These are phyloP conservation scores for Diutina scorzettiae DNA, from an alignment of 1,139 yeast species.

Conservation along the genomic window DNA sequence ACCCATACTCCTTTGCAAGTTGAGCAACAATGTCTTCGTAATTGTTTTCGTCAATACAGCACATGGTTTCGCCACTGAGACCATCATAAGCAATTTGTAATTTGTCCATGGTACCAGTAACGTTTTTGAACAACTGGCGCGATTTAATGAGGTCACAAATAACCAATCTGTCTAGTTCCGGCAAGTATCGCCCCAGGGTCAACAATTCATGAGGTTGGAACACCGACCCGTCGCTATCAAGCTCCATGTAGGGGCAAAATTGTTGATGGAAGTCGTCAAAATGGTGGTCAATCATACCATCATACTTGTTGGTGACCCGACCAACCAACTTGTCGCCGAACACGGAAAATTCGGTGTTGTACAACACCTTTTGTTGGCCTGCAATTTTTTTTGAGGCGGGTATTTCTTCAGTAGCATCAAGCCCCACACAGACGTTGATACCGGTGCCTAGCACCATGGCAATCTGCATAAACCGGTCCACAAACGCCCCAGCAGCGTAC, in stretches of 20 bases:
- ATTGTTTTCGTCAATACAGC: conserved; percentile 24
- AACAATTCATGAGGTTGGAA: conserved; percentile 46
- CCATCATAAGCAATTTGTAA: conserved; percentile 21
- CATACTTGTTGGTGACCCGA: conserved; percentile 25
- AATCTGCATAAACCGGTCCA: conserved; percentile 24
- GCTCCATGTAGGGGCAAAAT: conserved; percentile 24
- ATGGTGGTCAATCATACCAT: conserved; percentile 23
- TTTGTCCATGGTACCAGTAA: background rate
- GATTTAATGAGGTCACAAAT: conserved; percentile 21
- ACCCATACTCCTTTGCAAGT: conserved; percentile 15
- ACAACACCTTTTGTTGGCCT: conserved; percentile 15
- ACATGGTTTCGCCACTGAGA: conserved; percentile 27
- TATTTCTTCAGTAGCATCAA: conserved; percentile 13
- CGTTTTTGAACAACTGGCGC: background rate
- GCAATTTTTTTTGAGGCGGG: conserved; percentile 17
- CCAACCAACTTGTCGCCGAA: conserved; percentile 25
- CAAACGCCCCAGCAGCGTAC: conserved; percentile 32
- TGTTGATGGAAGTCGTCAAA: conserved; percentile 13
- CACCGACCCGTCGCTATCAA: conserved; percentile 19
- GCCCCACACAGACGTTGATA: conserved; percentile 29
- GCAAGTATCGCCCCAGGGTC: conserved; percentile 45
- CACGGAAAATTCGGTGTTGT: conserved; percentile 30
- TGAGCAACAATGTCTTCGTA: conserved; percentile 13
- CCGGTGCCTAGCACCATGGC: conserved; percentile 40
- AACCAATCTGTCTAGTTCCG: conserved; percentile 37